Evolutionary conservation across 2,329 filamentous ascomycete species (phyloP), one percentile per base, ranked within the genome.

Genomic region (Cryphonectria nitschkei): DNA sequence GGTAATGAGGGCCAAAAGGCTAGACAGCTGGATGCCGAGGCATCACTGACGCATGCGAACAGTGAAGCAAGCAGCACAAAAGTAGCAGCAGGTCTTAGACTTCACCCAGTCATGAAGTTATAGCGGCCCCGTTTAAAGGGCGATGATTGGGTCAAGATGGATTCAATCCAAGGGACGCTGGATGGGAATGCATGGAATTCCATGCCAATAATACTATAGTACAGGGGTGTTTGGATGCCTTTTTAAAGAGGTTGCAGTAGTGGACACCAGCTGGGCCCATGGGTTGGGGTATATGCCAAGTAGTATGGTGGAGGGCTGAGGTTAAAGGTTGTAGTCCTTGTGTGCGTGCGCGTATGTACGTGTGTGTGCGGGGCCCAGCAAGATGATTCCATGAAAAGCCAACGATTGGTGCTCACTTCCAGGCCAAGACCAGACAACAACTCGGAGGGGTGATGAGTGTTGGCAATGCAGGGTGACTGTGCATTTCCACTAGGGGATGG

Each of bases 161-260:
- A 9, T 41, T n/a, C 32, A 34, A n/a, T 52, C 34, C 14, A 60
- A 29, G 39, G 46, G 52, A 50, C 34, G 32, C n/a, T 14, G 13
- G 54, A 39, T 61, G 58, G 6, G 32, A 39, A 61, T n/a, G 34
- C 32, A 39, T 39, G 7, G 34, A 26, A 14, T 37, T 39, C 19
- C 32, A 22, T 39, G 56, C 22, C 4, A 7, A 50, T 50, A 50
- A 61, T 61, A 37, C 32, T 32, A 61, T 39, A 50, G 22, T 9
- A 50, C 46, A 50, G 56, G 56, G 56, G 32, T 61, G 56, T 61
- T 32, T 61, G 54, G 19, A n/a, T 34, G 16, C 19, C 16, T 3
- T 32, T n/a, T 19, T 50, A 50, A 56, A 56, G 52, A 56, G 26
- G 52, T 56, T 56, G 54, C 54, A 58, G 54, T 19, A 58, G 54